Conservation (phyloP, 495 filamentous ascomycete species). For the Amorphotheca resinae region DNA sequence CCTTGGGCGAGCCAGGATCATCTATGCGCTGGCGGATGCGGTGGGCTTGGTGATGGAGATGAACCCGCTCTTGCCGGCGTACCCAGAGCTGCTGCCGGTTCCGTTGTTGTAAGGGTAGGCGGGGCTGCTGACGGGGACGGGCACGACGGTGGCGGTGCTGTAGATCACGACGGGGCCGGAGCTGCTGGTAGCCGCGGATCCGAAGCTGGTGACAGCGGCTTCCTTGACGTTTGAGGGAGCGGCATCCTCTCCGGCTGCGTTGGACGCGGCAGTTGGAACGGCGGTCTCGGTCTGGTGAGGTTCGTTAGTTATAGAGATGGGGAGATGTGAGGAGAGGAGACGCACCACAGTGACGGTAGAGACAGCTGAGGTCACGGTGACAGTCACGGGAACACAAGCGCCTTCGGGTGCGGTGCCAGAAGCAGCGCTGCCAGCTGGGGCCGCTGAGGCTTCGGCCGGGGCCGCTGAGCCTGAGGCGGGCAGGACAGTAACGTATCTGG, state of each 20-base stretch:
- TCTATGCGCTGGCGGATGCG: too few relatives aligned
- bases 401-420: conserved; percentile 13
- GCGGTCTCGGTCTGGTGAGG: conserved; percentile 18
- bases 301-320: conserved; percentile 3
- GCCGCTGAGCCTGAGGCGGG: conserved; percentile 10
- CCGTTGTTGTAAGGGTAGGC: conserved; percentile 24
- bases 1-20: too few relatives aligned
- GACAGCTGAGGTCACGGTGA: conserved; percentile 24
- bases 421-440: conserved; percentile 6
- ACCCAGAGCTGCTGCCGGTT: conserved; percentile 22
- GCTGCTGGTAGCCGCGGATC: conserved; percentile 4
- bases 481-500: conserved; percentile 18
- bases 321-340: conserved; percentile 9
- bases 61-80: conserved; percentile 28
- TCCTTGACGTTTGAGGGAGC: not conserved
- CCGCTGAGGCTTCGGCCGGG: conserved; percentile 16
- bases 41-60: conserved; percentile 20
- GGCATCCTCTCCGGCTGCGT: not conserved
- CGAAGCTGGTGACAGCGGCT: not conserved
- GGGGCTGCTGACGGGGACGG: conserved; percentile 16
- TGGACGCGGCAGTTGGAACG: conserved; percentile 5
- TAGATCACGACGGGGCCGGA: conserved; percentile 9
- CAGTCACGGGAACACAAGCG: conserved; percentile 21
- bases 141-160: conserved; percentile 18
- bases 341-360: conserved; percentile 34